Evolutionary conservation across 2,329 filamentous ascomycete species (phyloP).

Genomic region (Coniosporium tulheliwenetii): DNA sequence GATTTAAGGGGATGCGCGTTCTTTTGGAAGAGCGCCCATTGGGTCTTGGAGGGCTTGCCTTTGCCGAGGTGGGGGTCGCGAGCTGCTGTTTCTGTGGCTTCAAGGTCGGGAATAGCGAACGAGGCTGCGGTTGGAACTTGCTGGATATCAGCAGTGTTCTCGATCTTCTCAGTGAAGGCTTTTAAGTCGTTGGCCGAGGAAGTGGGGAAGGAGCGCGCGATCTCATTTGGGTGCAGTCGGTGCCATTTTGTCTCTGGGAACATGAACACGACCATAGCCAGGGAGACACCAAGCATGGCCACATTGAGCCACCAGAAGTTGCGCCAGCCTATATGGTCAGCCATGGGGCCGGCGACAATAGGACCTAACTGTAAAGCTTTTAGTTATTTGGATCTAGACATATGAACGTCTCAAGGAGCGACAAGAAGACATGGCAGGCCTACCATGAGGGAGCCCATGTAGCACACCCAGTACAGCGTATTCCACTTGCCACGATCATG

Average conservation of each 20-base stretch:
- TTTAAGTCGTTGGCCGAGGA: neutral
- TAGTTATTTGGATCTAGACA: neutral
- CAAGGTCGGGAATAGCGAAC: constrained; percentile 7
- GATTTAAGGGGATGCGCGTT: constrained; percentile 29
- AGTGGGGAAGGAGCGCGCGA: constrained; percentile 4
- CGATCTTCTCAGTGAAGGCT: constrained; percentile 9
- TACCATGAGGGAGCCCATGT: constrained; percentile 47
- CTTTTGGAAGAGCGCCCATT: constrained; percentile 39
- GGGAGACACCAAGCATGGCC: constrained; percentile 32
- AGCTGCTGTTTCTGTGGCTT: constrained; percentile 20
- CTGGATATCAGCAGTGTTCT: constrained; percentile 4
- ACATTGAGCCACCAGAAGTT: constrained; percentile 54
- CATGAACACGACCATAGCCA: constrained; percentile 38
- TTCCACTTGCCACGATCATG: constrained; percentile 49
- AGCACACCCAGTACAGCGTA: constrained; percentile 44
- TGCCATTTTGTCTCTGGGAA: constrained; percentile 50
- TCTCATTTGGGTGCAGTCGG: constrained; percentile 22
- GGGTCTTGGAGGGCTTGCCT: constrained; percentile 36
- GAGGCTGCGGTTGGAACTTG: constrained; percentile 6
- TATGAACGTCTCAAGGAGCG: neutral
- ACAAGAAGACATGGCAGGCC: constrained; percentile 6
- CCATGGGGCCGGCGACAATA: constrained; percentile 46
- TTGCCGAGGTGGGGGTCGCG: constrained; percentile 40
- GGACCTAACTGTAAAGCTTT: constrained; percentile 26
- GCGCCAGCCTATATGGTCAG: constrained; percentile 40